A percentile compares a stretch with the other conserved stretches of the same genome.
Evolutionary conservation across 768 basidiomycete genomes (phyloP).

Genomic region (Boletus coccyginus): DNA sequence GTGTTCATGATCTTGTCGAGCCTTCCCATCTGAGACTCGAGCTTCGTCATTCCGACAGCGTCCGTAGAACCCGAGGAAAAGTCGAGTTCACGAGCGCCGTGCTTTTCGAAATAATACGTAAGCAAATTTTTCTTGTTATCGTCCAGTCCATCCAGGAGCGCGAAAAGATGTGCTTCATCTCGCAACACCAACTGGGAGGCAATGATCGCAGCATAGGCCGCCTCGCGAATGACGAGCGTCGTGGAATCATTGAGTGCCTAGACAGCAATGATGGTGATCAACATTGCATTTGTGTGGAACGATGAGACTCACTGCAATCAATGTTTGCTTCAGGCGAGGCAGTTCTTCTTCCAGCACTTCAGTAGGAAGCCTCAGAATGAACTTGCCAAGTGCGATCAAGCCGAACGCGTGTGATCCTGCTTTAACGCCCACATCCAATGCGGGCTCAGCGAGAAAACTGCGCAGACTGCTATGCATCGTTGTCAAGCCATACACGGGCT

Average conservation of each 20-base stretch:
- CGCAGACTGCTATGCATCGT: conserved; percentile 75
- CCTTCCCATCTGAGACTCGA: conserved; percentile 78
- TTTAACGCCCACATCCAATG: conserved; percentile 53
- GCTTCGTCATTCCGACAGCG: conserved; percentile 54
- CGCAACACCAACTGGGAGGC: conserved; percentile 80
- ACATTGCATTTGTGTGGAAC: background rate
- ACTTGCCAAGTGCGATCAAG: conserved; percentile 79
- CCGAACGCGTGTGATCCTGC: conserved; percentile 77
- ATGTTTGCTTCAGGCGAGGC: conserved; percentile 67
- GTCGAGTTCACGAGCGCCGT: conserved; percentile 60
- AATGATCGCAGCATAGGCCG: conserved; percentile 78
- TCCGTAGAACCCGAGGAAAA: conserved; percentile 33
- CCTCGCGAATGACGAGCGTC: conserved; percentile 79
- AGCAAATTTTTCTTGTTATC: conserved; percentile 89
- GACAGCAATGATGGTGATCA: background rate
- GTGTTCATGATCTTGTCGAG: conserved; percentile 79
- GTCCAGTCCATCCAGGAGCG: conserved; percentile 76
- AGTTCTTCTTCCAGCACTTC: conserved; percentile 88
- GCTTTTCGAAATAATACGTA: conserved; percentile 88
- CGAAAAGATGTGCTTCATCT: conserved; percentile 81
- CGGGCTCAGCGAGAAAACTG: conserved; percentile 55
- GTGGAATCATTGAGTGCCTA: conserved; percentile 70
- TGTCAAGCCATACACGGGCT: conserved; percentile 82
- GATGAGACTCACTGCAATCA: conserved; percentile 56
- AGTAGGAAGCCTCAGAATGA: conserved; percentile 73